Evolutionary conservation across 768 basidiomycete species (phyloP).

Genomic region (Kwoniella botswanensis): DNA sequence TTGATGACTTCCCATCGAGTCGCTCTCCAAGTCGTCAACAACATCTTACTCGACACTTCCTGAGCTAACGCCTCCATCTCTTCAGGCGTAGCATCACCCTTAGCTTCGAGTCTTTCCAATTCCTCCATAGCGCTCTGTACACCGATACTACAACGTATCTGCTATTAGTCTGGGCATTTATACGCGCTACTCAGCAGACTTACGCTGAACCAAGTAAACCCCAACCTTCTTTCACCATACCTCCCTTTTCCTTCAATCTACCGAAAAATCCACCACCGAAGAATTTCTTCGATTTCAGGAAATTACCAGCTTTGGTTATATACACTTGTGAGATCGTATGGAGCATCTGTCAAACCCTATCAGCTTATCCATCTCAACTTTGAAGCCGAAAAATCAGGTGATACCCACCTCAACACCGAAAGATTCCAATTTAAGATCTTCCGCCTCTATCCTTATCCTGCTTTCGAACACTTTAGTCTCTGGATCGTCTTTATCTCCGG

Average conservation of each 20-base stretch:
- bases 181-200: constrained; percentile 56
- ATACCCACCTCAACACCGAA: constrained; percentile 87
- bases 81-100: constrained; percentile 86
- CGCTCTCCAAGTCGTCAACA: constrained; percentile 97
- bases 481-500: constrained; percentile 68
- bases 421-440: constrained; percentile 94
- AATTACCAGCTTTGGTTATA: constrained; percentile 88
- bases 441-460: constrained; percentile 79
- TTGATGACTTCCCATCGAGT: constrained; percentile 93
- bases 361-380: neutral
- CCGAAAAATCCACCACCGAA: constrained; percentile 93
- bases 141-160: constrained; percentile 62
- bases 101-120: constrained; percentile 86
- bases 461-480: constrained; percentile 81
- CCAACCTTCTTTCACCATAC: constrained; percentile 94
- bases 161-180: neutral
- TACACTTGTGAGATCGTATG: constrained; percentile 92
- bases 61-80: constrained; percentile 83
- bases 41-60: constrained; percentile 93
- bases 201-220: constrained; percentile 95
- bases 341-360: constrained; percentile 64
- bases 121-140: constrained; percentile 85
- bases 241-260: constrained; percentile 89
- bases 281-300: constrained; percentile 87
- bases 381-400: neutral